Evolutionary conservation across 2,329 filamentous ascomycete genomes (phyloP).

Genomic region (Metarhizium humberi): DNA sequence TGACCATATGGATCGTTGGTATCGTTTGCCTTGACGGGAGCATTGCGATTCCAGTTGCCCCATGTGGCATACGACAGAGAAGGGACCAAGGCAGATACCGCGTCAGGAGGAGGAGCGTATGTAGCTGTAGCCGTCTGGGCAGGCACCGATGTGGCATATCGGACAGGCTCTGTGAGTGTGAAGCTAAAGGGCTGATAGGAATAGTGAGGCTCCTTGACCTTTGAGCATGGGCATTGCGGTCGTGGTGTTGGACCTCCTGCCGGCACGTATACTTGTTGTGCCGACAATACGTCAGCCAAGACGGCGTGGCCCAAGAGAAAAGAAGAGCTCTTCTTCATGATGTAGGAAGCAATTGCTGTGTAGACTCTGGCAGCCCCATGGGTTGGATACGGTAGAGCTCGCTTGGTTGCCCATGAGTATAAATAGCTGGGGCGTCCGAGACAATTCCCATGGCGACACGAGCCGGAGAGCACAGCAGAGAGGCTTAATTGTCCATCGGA

Average conservation of each 20-base stretch:
- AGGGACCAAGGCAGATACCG: slow-evolving; percentile 15
- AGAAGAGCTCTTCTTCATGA: slow-evolving; percentile 1
- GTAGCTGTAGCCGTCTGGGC: slow-evolving; percentile 20
- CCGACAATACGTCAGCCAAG: slow-evolving; percentile 6
- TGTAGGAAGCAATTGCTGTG: background rate
- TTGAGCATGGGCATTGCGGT: slow-evolving; percentile 14
- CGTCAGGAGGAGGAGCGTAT: slow-evolving; percentile 18
- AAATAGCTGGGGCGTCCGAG: background rate
- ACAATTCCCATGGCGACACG: background rate
- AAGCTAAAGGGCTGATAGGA: slow-evolving; percentile 19
- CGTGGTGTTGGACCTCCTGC: slow-evolving; percentile 18
- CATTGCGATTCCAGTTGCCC: slow-evolving; percentile 24
- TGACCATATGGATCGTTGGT: slow-evolving; percentile 20
- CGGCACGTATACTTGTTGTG: slow-evolving; percentile 18
- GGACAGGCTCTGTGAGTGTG: slow-evolving; percentile 21
- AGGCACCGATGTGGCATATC: slow-evolving; percentile 21
- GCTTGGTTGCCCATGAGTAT: background rate
- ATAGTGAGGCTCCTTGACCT: slow-evolving; percentile 16
- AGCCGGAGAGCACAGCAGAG: background rate
- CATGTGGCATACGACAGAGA: slow-evolving; percentile 22
- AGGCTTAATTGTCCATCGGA: background rate
- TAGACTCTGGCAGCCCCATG: background rate
- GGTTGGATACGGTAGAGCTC: background rate
- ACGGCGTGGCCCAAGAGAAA: background rate
- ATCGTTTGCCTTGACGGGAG: slow-evolving; percentile 17